Evolutionary conservation across 306 rosid genomes (phyloP), one percentile per base, ranked within the genome.

Genomic region (Quercus robur): DNA sequence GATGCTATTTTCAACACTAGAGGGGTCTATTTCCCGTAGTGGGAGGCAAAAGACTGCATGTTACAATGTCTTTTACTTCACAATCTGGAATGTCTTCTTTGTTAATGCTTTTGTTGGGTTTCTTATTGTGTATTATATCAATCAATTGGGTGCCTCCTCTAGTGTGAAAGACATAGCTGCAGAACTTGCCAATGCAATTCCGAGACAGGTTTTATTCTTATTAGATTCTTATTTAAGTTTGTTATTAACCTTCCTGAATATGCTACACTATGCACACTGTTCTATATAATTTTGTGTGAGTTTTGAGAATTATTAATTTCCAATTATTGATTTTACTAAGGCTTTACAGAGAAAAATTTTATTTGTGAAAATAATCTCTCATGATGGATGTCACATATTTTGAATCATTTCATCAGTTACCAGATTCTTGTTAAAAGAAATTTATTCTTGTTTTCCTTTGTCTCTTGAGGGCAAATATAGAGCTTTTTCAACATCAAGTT

Each of bases 31-130:
- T 85, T 95, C 99, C 35, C 94, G 99, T 73, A 90, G 99, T 80
- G 83, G 79, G 71, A 89, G 96, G 89, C 93, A 93, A 84, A 89
- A 73, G 85, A 91, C 97, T 82, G 98, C 98, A 15, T 25, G 25
- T 25, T 25, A 25, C 25, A 25, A 25, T 25, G 86, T 93, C 71
- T 84, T 95, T 84, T 89, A 70, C 84, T 95, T 95, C 89, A 85
- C 89, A 41, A 93, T 95, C 82, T 95, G 99, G 99, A 95, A 95
- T 83, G 98, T 93, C 64, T 95, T 93, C 84, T 93, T 93, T 56
- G 91, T 91, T 71, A 95, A 95, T 80, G 85, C 91, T 71, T 90
- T 95, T 77, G 81, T 97, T 1, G 98, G 99, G 10, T 88, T 96
- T 72, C 57, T 90, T 78, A 87, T 95, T 66, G 80, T 81, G 58